These are phyloP conservation scores for Phytophthora meadii DNA, from an alignment of 352 stramenopile species.

Conservation along the genomic window DNA sequence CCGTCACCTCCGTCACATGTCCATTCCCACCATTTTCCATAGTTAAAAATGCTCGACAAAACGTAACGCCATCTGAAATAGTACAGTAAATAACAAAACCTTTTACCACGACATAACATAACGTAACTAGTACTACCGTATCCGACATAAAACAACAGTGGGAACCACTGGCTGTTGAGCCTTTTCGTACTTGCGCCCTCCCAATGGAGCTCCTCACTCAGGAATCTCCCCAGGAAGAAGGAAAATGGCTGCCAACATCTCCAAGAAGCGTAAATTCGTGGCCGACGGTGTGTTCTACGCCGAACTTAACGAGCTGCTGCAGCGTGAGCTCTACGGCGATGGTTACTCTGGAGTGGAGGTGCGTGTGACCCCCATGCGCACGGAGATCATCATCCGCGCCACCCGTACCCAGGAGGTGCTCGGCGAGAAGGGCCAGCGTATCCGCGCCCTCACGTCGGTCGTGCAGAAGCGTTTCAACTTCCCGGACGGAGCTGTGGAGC, in stretches of 20 bases:
- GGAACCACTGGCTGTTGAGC: constrained; percentile 29
- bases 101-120: too few species aligned
- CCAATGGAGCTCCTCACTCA: constrained; percentile 25
- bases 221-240: constrained; percentile 39
- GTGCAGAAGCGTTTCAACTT: constrained; percentile 99
- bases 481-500: constrained; percentile 94
- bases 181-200: not conserved
- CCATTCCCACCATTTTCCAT: not conserved
- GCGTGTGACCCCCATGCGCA: constrained; percentile 98
- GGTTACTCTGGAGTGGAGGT: constrained; percentile 99
- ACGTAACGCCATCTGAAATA: not conserved
- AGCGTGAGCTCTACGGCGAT: constrained; percentile 97
- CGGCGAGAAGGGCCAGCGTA: constrained; percentile 99
- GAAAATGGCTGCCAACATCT: constrained; percentile 93
- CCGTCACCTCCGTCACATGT: too few species aligned
- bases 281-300: constrained; percentile 99
- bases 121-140: not conserved
- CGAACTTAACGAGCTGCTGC: constrained; percentile 99
- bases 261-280: constrained; percentile 99
- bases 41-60: not conserved
- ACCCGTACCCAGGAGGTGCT: constrained; percentile 99
- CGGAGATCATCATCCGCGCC: constrained; percentile 99
- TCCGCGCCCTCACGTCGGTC: constrained; percentile 98
- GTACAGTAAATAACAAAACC: not conserved
- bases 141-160: not conserved